These are phyloP conservation scores for Harringtonia lauricola DNA, from an alignment of 2,329 filamentous ascomycete species.

Conservation along the genomic window DNA sequence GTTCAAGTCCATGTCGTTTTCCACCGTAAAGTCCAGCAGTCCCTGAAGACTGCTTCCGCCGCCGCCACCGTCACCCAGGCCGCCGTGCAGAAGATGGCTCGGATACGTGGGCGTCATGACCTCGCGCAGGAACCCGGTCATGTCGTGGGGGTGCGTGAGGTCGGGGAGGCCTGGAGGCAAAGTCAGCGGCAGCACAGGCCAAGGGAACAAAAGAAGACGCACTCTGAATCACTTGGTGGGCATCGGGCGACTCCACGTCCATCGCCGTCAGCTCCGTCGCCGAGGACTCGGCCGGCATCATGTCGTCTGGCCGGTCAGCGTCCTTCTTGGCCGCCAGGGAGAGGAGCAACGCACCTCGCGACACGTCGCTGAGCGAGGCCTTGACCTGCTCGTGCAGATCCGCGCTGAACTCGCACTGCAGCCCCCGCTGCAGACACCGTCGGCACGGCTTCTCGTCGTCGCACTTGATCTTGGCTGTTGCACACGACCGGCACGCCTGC, in stretches of 20 bases:
- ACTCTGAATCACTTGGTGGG: too few species aligned
- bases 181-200: neutral
- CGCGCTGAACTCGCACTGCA: constrained; percentile 28
- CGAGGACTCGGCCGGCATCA: neutral
- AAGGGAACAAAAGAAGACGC: too few species aligned
- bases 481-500: constrained; percentile 41
- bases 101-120: constrained; percentile 36
- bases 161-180: neutral
- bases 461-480: constrained; percentile 41
- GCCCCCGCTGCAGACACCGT: constrained; percentile 34
- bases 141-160: constrained; percentile 3
- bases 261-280: neutral
- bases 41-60: constrained; percentile 27
- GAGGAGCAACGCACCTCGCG: neutral
- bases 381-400: constrained; percentile 1
- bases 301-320: too few species aligned
- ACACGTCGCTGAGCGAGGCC: neutral
- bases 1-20: constrained; percentile 37
- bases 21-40: constrained; percentile 37
- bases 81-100: neutral
- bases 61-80: constrained; percentile 23
- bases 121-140: constrained; percentile 39
- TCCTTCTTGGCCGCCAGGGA: too few species aligned
- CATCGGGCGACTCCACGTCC: neutral
- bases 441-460: constrained; percentile 43